Conservation (phyloP, 495 filamentous ascomycete species). For the Neurospora sp. region DNA sequence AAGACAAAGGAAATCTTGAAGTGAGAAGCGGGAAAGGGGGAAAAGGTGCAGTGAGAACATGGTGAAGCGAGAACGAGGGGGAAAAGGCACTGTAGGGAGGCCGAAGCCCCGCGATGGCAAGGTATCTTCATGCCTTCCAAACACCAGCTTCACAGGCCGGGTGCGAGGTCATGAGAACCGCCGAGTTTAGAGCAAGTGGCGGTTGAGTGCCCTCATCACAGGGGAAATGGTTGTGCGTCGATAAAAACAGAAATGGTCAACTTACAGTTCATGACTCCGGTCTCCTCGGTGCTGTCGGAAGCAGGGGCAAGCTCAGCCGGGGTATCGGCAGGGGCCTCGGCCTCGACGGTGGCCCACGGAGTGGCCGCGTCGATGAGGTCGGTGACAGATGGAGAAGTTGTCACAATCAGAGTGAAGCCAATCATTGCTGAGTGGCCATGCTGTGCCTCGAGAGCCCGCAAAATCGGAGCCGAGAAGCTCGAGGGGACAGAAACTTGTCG, state of each 20-base stretch:
- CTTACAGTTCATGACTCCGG: background rate
- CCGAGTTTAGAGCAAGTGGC: background rate
- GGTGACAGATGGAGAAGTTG: slow-evolving; percentile 18
- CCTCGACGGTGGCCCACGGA: slow-evolving; percentile 46
- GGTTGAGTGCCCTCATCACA: background rate
- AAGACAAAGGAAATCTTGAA: background rate
- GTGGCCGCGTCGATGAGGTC: slow-evolving; percentile 45
- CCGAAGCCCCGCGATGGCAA: background rate
- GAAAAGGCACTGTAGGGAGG: background rate
- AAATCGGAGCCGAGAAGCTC: background rate
- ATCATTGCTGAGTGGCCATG: background rate
- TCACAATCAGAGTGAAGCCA: background rate
- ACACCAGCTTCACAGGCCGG: background rate
- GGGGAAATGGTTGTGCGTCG: background rate
- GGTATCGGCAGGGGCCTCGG: slow-evolving; percentile 39
- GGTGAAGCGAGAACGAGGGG: background rate
- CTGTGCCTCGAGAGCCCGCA: background rate
- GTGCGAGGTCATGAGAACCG: background rate
- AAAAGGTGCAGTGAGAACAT: background rate
- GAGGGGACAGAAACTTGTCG: background rate
- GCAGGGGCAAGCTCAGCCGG: slow-evolving; percentile 3
- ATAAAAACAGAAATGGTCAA: background rate
- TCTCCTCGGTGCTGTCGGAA: too few species aligned
- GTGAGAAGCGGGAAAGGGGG: background rate
- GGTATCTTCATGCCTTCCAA: background rate